A percentile compares a stretch with the other conserved stretches of the same genome.
phyloP scores from a whole-genome alignment of 352 stramenopile genomes.

The Pythium aquatile region DNA sequence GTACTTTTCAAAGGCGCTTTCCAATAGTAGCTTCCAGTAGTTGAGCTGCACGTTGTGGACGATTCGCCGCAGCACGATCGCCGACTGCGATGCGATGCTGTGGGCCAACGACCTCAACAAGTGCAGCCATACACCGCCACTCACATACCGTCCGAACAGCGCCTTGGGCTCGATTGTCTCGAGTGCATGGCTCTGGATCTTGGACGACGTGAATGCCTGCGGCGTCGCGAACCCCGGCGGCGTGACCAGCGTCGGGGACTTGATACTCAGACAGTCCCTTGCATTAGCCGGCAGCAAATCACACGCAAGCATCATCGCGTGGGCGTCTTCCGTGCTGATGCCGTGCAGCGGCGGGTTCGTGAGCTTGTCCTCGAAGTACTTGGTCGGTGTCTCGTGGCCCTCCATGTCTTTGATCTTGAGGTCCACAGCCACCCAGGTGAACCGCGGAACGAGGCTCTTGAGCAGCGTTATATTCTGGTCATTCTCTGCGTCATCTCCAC shows the following conservation, averaged over 20 bases:
- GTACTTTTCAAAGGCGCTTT: constrained; percentile 55
- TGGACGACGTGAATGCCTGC: constrained; percentile 52
- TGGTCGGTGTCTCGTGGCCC: constrained; percentile 52
- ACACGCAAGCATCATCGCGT: constrained; percentile 51
- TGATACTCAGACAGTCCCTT: constrained; percentile 60
- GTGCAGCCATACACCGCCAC: constrained; percentile 50
- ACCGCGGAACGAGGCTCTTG: constrained; percentile 45
- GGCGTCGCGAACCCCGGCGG: constrained; percentile 28
- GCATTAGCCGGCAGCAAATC: constrained; percentile 33
- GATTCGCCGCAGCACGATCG: constrained; percentile 56
- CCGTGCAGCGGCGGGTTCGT: constrained; percentile 33
- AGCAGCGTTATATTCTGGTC: constrained; percentile 44
- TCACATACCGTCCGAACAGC: constrained; percentile 65
- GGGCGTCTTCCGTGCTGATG: constrained; percentile 31
- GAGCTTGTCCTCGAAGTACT: constrained; percentile 73
- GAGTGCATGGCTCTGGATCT: constrained; percentile 53
- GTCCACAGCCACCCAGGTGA: constrained; percentile 71
- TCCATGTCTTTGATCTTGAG: constrained; percentile 83
- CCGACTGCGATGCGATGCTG: constrained; percentile 30
- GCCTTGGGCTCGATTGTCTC: constrained; percentile 49
- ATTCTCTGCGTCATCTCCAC: constrained; percentile 8
- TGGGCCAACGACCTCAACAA: constrained; percentile 51
- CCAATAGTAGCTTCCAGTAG: constrained; percentile 64
- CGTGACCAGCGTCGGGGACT: constrained; percentile 44
- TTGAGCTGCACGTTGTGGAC: constrained; percentile 58